phyloP scores from a whole-genome alignment of 148 eudicot genomes.

The Cornus kousa region DNA sequence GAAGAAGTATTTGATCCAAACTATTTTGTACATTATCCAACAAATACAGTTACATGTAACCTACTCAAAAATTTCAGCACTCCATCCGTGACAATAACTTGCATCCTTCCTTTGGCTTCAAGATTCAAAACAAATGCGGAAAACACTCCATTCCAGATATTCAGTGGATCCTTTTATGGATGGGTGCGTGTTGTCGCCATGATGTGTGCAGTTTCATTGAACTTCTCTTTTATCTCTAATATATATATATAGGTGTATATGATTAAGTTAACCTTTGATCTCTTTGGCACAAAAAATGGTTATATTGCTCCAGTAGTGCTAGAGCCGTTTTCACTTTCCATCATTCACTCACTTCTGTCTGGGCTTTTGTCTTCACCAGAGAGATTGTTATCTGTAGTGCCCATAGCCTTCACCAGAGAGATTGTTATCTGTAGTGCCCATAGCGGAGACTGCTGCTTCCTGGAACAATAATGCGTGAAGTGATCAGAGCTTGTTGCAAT shows the following conservation, averaged over 20 bases:
- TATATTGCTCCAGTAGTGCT: neutral
- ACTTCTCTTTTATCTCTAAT: neutral
- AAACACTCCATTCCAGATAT: neutral
- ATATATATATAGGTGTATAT: neutral
- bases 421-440: slow-evolving; percentile 1
- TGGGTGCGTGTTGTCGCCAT: neutral
- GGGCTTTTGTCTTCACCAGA: slow-evolving; percentile 1
- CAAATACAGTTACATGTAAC: neutral
- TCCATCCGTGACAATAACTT: neutral
- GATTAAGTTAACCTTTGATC: neutral
- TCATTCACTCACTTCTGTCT: neutral
- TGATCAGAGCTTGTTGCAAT: neutral
- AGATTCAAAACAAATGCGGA: neutral
- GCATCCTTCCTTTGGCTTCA: neutral
- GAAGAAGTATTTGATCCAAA: no score
- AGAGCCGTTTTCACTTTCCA: neutral
- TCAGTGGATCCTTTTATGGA: neutral
- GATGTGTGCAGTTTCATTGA: neutral
- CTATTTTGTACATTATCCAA: no score
- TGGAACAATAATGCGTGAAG: neutral
- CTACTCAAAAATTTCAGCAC: neutral
- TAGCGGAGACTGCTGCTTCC: slow-evolving; percentile 7
- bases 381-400: no score
- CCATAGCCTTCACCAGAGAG: slow-evolving; percentile 10
- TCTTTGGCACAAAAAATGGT: neutral